Percentiles rank a stretch among this genome's conserved stretches.
phyloP scores from a whole-genome alignment of 2,329 filamentous ascomycete species.

The Taxawa tesnikishii region DNA sequence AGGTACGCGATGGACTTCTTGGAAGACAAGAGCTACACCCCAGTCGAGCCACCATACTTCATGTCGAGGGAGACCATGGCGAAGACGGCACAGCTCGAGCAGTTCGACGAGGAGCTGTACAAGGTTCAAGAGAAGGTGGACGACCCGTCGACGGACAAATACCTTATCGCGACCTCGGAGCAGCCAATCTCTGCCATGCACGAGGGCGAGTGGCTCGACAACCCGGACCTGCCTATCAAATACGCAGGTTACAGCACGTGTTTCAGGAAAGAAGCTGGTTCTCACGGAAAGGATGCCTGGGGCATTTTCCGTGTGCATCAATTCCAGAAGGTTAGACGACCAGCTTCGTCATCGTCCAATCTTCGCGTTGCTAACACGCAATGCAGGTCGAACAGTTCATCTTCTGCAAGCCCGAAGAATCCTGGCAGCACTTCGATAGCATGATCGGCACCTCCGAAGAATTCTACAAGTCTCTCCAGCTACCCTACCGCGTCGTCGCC shows the following conservation, averaged over 20 bases:
- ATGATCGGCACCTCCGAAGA: conserved; percentile 90
- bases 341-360: conserved; percentile 18
- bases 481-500: conserved; percentile 83
- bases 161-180: conserved; percentile 73
- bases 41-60: conserved; percentile 70
- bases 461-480: conserved; percentile 80
- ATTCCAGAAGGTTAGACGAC: conserved; percentile 64
- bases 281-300: conserved; percentile 89
- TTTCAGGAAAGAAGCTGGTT: conserved; percentile 89
- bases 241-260: conserved; percentile 83
- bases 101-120: conserved; percentile 97
- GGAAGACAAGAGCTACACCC: conserved; percentile 50
- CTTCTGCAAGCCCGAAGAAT: conserved; percentile 74
- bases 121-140: conserved; percentile 86
- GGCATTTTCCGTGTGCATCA: conserved; percentile 97
- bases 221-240: conserved; percentile 79
- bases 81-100: conserved; percentile 92
- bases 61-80: conserved; percentile 95
- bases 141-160: conserved; percentile 81
- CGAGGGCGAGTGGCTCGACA: conserved; percentile 82
- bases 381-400: conserved; percentile 59
- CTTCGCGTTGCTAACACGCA: conserved; percentile 2
- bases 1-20: conserved; percentile 94
- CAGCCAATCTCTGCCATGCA: conserved; percentile 84
- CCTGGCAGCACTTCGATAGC: conserved; percentile 83